phyloP scores from a whole-genome alignment of 345 rosid genomes.

The Corchorus olitorius region DNA sequence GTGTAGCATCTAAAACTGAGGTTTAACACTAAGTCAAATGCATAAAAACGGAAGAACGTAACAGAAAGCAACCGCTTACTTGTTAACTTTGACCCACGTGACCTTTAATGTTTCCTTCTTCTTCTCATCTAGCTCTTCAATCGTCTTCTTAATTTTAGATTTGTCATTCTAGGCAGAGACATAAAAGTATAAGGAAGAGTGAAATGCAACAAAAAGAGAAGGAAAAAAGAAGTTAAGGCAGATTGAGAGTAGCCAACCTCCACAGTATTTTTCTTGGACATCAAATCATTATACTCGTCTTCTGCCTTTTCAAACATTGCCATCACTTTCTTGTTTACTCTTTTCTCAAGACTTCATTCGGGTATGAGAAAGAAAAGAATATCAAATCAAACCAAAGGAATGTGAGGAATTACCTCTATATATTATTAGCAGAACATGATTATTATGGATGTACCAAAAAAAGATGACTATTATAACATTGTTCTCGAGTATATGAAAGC shows the following conservation, averaged over 20 bases:
- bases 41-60: conserved; percentile 15
- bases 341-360: conserved; percentile 72
- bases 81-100: conserved; percentile 94
- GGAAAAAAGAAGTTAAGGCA: conserved; percentile 11
- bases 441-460: neutral
- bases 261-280: conserved; percentile 81
- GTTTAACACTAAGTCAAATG: conserved; percentile 6
- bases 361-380: conserved; percentile 11
- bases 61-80: conserved; percentile 38
- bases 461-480: neutral
- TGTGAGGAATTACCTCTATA: conserved; percentile 13
- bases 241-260: conserved; percentile 59
- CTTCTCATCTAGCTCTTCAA: conserved; percentile 97
- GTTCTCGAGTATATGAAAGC: conserved; percentile 3
- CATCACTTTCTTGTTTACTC: conserved; percentile 98
- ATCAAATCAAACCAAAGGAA: conserved; percentile 9
- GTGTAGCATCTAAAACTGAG: neutral
- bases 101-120: conserved; percentile 89
- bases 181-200: conserved; percentile 14
- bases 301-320: conserved; percentile 99
- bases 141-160: conserved; percentile 87
- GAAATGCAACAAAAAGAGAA: conserved; percentile 17
- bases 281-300: conserved; percentile 86
- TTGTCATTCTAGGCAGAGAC: conserved; percentile 65
- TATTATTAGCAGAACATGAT: neutral